Percentiles rank a stretch among this genome's conserved stretches.
These are phyloP conservation scores for Stygiomarasmius scandens DNA, from an alignment of 1,284 basidiomycete species.

Conservation along the genomic window DNA sequence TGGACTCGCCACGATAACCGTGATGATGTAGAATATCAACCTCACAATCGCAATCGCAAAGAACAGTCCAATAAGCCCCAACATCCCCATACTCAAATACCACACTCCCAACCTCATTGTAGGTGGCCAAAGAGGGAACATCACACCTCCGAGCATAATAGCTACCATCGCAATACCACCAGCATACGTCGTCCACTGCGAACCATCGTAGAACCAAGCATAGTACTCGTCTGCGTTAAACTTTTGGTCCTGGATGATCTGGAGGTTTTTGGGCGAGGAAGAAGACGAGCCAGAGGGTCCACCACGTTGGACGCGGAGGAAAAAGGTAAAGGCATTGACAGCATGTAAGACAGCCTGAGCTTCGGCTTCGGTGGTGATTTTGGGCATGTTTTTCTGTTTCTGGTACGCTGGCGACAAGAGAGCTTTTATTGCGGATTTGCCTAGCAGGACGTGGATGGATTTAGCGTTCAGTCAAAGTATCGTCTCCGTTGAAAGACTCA, in stretches of 20 bases:
- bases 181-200: slow-evolving; percentile 92
- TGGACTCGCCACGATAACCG: slow-evolving; percentile 82
- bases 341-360: slow-evolving; percentile 73
- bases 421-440: slow-evolving; percentile 91
- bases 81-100: slow-evolving; percentile 89
- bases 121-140: slow-evolving; percentile 99
- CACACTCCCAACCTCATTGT: slow-evolving; percentile 94
- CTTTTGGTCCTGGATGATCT: slow-evolving; percentile 82
- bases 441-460: no score
- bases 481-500: no score
- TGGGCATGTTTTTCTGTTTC: slow-evolving; percentile 86
- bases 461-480: no score
- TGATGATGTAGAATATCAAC: slow-evolving; percentile 93
- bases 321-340: slow-evolving; percentile 86
- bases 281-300: slow-evolving; percentile 66
- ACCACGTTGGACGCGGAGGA: slow-evolving; percentile 85
- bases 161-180: slow-evolving; percentile 92
- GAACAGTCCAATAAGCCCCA: slow-evolving; percentile 90
- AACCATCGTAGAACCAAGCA: slow-evolving; percentile 97
- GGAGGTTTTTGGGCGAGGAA: slow-evolving; percentile 78
- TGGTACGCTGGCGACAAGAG: slow-evolving; percentile 89
- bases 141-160: slow-evolving; percentile 94
- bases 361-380: slow-evolving; percentile 76
- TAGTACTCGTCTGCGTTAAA: slow-evolving; percentile 85
- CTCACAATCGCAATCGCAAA: slow-evolving; percentile 92